Conservation (phyloP, 805 yeast genomes). For the Cyberlindnera bimundalis region DNA sequence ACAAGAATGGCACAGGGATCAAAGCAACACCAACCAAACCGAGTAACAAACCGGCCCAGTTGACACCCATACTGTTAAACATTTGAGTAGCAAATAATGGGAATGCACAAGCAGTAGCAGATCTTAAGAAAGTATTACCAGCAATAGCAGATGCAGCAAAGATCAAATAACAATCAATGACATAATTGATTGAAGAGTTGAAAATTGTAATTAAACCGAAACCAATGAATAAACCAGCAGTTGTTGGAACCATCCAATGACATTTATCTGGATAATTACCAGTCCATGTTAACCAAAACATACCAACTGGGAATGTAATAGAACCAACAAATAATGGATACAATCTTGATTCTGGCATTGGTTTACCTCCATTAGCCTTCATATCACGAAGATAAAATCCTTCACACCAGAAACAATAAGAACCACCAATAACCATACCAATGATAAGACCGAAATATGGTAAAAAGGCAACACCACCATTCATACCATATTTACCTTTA, state of each 20-base stretch:
- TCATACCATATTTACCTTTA: conserved; percentile 55
- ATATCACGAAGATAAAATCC: conserved; percentile 45
- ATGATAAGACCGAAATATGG: conserved; percentile 77
- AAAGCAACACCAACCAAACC: conserved; percentile 57
- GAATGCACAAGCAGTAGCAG: conserved; percentile 64
- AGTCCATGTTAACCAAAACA: conserved; percentile 87
- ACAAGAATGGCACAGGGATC: conserved; percentile 67
- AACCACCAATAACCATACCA: conserved; percentile 63
- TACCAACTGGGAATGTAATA: conserved; percentile 68
- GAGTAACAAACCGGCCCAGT: conserved; percentile 76
- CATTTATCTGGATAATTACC: conserved; percentile 67
- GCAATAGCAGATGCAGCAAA: conserved; percentile 80
- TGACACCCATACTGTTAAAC: conserved; percentile 64
- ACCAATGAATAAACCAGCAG: conserved; percentile 62
- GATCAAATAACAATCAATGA: conserved; percentile 65
- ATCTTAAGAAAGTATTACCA: conserved; percentile 67
- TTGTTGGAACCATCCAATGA: conserved; percentile 81
- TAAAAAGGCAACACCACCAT: conserved; percentile 63
- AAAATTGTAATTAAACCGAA: conserved; percentile 67
- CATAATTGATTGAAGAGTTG: conserved; percentile 65
- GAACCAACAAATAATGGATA: conserved; percentile 74
- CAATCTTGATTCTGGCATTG: conserved; percentile 78
- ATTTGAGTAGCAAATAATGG: conserved; percentile 70
- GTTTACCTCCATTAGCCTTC: conserved; percentile 50
- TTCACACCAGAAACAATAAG: conserved; percentile 50